phyloP scores from a whole-genome alignment of 208 protist species.

The Leishmania guyanensis region DNA sequence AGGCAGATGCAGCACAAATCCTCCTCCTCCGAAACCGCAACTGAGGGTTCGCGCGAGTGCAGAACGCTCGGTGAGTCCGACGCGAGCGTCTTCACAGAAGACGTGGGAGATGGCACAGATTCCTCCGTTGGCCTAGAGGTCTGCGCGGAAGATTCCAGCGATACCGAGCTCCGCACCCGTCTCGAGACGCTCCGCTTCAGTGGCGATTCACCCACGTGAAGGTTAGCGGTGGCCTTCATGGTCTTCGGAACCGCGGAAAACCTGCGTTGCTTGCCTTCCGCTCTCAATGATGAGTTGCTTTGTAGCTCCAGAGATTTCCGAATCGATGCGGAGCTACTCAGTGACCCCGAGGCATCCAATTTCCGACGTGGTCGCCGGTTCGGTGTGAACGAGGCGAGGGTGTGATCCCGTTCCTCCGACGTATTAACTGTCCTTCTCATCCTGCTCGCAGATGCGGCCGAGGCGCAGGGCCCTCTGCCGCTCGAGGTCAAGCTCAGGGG shows the following conservation, averaged over 20 bases:
- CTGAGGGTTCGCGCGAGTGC: not conserved
- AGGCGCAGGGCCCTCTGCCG: not conserved
- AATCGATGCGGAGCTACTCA: not conserved
- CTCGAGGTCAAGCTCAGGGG: conserved; percentile 16
- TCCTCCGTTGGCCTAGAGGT: conserved; percentile 1
- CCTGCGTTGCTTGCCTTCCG: not conserved
- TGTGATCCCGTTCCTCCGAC: not conserved
- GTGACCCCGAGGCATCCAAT: not conserved
- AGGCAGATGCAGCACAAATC: conserved; percentile 79
- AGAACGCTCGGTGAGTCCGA: not conserved
- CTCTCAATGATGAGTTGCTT: not conserved
- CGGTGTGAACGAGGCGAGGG: not conserved
- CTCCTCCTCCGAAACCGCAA: conserved; percentile 37
- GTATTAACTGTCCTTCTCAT: not conserved
- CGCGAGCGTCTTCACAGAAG: not conserved
- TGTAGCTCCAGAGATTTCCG: not conserved
- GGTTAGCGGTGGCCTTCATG: not conserved
- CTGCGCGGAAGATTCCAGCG: not conserved
- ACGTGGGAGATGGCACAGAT: not conserved
- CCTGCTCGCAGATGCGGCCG: not conserved
- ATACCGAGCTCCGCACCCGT: not conserved
- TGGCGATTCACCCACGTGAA: not conserved
- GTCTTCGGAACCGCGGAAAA: not conserved
- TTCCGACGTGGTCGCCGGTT: not conserved
- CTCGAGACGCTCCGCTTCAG: not conserved